phyloP scores from a whole-genome alignment of 768 basidiomycete genomes.

The Pleurotus djamor region DNA sequence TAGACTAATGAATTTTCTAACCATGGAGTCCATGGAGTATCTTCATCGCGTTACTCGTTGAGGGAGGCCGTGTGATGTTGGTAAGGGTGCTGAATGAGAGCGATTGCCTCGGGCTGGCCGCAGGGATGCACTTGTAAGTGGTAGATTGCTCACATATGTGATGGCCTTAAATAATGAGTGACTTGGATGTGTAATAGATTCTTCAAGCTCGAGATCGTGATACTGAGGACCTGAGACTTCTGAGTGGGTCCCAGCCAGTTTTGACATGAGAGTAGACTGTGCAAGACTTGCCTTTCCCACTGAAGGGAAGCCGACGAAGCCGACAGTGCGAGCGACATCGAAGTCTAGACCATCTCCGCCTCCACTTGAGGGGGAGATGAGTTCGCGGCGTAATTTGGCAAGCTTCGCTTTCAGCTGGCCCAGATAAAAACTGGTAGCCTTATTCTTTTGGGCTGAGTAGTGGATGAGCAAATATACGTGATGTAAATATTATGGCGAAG shows the following conservation, averaged over 20 bases:
- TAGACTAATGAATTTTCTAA: no score
- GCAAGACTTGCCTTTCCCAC: constrained; percentile 73
- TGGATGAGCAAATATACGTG: constrained; percentile 9
- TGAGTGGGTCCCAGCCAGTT: constrained; percentile 94
- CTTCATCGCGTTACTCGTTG: no score
- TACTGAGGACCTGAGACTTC: constrained; percentile 58
- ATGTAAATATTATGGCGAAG: neutral
- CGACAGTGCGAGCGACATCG: constrained; percentile 96
- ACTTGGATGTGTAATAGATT: no score
- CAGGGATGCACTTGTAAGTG: no score
- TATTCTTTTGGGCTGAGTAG: constrained; percentile 84
- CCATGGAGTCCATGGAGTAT: no score
- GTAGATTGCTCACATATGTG: no score
- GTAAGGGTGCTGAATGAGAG: no score
- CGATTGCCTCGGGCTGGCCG: no score
- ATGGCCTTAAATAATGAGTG: no score
- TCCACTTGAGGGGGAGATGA: constrained; percentile 77
- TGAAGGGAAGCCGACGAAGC: constrained; percentile 91
- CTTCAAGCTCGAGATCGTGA: no score
- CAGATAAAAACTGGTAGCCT: constrained; percentile 94
- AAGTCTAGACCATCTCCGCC: constrained; percentile 91
- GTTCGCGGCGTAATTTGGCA: constrained; percentile 93
- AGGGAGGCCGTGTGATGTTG: no score
- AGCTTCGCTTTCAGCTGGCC: constrained; percentile 98
- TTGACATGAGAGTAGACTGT: constrained; percentile 92